Evolutionary conservation across 1,284 basidiomycete genomes (phyloP).

Genomic region (Ceratobasidium papillatum): DNA sequence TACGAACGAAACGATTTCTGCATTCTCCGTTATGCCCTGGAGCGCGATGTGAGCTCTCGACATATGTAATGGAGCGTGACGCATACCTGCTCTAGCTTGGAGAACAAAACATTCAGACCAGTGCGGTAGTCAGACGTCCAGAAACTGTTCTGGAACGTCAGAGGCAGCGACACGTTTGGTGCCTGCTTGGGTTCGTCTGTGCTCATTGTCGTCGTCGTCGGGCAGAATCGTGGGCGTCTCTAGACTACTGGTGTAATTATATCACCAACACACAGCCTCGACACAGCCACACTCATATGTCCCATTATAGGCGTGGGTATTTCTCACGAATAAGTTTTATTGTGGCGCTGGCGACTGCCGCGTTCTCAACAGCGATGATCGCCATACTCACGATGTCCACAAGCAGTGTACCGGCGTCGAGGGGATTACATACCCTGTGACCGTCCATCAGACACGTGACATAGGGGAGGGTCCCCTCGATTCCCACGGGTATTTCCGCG

Average conservation of each 20-base stretch:
- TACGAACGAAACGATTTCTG: constrained; percentile 82
- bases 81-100: constrained; percentile 77
- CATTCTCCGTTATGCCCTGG: constrained; percentile 79
- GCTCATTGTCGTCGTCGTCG: constrained; percentile 27
- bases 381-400: background rate
- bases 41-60: constrained; percentile 43
- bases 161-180: constrained; percentile 82
- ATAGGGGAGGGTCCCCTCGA: background rate
- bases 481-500: constrained; percentile 32
- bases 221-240: constrained; percentile 18
- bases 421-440: background rate
- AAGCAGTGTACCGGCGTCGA: background rate
- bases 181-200: constrained; percentile 58
- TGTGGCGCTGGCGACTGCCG: background rate
- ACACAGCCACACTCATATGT: constrained; percentile 33
- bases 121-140: constrained; percentile 89
- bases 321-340: background rate
- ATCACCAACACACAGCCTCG: constrained; percentile 29
- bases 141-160: constrained; percentile 88
- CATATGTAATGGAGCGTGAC: constrained; percentile 44
- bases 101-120: constrained; percentile 79
- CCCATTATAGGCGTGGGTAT: background rate
- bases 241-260: background rate
- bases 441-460: constrained; percentile 10
- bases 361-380: background rate